Base-by-base conservation (phyloP, 805 yeast genomes). In the Sugiyamaella boreocaroliniensis region DNA sequence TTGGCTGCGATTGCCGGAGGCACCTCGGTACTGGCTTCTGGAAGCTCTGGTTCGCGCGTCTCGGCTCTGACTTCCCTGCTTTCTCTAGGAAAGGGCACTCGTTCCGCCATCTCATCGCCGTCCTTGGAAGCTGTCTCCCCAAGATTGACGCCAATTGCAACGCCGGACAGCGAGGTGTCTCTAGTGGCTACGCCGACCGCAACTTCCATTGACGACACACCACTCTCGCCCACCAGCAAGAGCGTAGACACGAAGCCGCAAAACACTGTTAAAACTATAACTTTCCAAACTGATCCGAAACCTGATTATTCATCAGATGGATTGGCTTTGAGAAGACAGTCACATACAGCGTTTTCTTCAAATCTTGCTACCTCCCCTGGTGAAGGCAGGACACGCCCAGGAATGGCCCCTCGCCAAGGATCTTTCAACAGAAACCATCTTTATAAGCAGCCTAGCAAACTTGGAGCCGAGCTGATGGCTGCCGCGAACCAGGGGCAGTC, bases 11-110 rank as follows among this genome's bases (percentile, higher is more conserved):
- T 45, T 10, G 29, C 48, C 11, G 48, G 48, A n/a, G 14, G 29
- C 22, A 45, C 48, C 4, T 45, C 48, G 26, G 16, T 45, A 4
- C 32, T 45, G 14, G 32, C 29, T 14, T 29, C 48, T 5, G 48
- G 29, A 10, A 45, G 32, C 32, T 29, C 20, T 14, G 53, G 47
- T 66, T 32, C 37, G 8, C 37, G 37, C n/a, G 37, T 71, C 34
- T 70, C 76, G 1, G 74, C 75, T 4, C 64, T 72, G 51, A 68
- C 76, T 0, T 64, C 76, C 1, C 58, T 73, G 42, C 57, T 73
- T 18, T 66, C 69, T 4, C 56, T 72, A 6, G 58, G 60, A 11
- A 41, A 41, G 9, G 45, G 45, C 11, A 37, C 37, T 8, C 14
- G 37, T 22, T 47, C 50, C 2, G 18, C 16, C 11, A 12, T 26